Evolutionary conservation across 495 filamentous ascomycete species (phyloP), one percentile per base, ranked within the genome.

Genomic region (Darksidea phi): DNA sequence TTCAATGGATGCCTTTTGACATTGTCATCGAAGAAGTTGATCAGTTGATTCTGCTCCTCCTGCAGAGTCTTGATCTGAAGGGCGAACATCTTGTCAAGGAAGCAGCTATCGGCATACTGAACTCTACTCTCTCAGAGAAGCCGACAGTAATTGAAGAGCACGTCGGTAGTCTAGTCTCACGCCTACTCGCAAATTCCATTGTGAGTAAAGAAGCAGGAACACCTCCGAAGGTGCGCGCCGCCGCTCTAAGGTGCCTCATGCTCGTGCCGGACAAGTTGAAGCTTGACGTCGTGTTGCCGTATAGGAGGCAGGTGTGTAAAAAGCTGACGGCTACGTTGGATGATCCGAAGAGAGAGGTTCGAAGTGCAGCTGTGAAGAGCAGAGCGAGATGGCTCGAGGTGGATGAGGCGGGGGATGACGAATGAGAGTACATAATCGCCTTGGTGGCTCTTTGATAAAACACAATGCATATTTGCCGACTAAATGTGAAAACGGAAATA

Each of bases 281-380:
- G 54, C 67, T 62, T 2, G 56, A 79, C 68, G 32, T 79, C 3
- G 71, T 90, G 20, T 55, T 89, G 26, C 80, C 85, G 17, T 84
- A 80, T 57, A 81, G 82, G 70, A 73, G 68, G 26, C 71, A 79
- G 34, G 84, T 89, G 10, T 67, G 85, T 46, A 78, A 79, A 57
- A 72, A 76, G 12, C 74, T 90, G 70, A 70, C 75, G 45, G 59
- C 48, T 6, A 77, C 79, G 11, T 63, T 89, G 60, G 87, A 90
- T 77, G 87, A 90, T 70, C 79, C 78, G 34, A 88, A 84, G 75
- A 74, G 87, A 38, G 76, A 77, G 65, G 87, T 90, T 4, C 78
- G 87, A 32, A 83, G 83, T 67, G 83, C 84, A 46, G 87, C 85
- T 24, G 87, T 90, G 26, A 82, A 82, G 76, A 87, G 85, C 71